phyloP scores from a whole-genome alignment of 345 rosid genomes.

The Salix udensis region DNA sequence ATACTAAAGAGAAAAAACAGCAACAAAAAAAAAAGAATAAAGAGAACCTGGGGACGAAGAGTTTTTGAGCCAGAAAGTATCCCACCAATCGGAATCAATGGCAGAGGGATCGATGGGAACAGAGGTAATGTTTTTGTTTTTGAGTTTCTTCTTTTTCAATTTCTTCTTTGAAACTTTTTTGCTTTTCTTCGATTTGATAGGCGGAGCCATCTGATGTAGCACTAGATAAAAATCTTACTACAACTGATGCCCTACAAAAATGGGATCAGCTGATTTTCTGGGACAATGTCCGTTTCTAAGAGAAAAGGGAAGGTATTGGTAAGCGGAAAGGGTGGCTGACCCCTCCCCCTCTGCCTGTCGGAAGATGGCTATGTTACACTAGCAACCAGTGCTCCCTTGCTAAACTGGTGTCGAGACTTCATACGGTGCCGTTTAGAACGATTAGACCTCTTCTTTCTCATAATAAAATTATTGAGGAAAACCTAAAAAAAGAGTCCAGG shows the following conservation, averaged over 20 bases:
- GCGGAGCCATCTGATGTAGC: conserved; percentile 44
- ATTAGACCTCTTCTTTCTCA: too few relatives aligned
- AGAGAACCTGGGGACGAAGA: conserved; percentile 56
- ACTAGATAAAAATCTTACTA: too few relatives aligned
- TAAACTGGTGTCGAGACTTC: too few relatives aligned
- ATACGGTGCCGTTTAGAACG: too few relatives aligned
- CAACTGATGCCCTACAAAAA: too few relatives aligned
- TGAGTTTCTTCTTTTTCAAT: conserved; percentile 47
- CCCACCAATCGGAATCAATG: conserved; percentile 92
- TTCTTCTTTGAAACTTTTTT: conserved; percentile 55
- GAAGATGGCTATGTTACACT: too few relatives aligned
- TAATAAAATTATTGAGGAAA: too few relatives aligned
- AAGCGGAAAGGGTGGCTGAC: too few relatives aligned
- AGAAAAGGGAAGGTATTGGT: background rate
- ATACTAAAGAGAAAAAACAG: background rate
- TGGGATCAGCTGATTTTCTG: background rate
- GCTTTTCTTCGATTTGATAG: conserved; percentile 49
- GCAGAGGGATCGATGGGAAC: conserved; percentile 66
- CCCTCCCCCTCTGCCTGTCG: too few relatives aligned
- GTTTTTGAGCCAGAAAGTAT: conserved; percentile 68
- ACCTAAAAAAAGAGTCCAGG: too few relatives aligned
- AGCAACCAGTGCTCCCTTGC: too few relatives aligned
- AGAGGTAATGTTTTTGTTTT: conserved; percentile 13
- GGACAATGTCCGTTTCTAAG: background rate
- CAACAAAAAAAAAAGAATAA: too few relatives aligned